Conservation (phyloP, 202 grass and related monocot species). For the Alloteropsis angusta region DNA sequence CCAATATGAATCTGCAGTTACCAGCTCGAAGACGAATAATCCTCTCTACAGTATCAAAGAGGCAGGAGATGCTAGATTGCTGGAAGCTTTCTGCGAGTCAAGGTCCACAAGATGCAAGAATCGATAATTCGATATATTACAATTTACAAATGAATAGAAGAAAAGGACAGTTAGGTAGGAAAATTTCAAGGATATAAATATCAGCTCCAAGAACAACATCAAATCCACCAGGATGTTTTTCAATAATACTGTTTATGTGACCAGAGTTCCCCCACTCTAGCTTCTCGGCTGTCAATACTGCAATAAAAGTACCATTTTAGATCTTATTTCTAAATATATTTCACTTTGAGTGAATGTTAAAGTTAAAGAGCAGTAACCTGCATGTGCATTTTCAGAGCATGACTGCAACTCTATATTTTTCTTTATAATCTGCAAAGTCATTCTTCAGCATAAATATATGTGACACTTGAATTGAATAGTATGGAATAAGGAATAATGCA, state of each 20-base stretch:
- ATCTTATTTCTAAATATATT: neutral
- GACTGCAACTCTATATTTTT: conserved; percentile 78
- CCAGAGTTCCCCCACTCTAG: conserved; percentile 85
- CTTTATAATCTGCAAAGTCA: conserved; percentile 66
- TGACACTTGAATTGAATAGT: neutral
- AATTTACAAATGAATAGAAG: conserved; percentile 6
- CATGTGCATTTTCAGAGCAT: conserved; percentile 16
- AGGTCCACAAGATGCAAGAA: conserved; percentile 29
- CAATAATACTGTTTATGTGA: conserved; percentile 53
- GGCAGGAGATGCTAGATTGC: conserved; percentile 73
- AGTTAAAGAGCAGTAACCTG: conserved; percentile 32
- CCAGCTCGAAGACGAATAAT: conserved; percentile 46
- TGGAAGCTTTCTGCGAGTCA: conserved; percentile 88
- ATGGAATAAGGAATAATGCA: neutral
- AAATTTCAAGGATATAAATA: conserved; percentile 88
- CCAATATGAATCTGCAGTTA: conserved; percentile 83
- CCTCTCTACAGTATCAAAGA: conserved; percentile 70
- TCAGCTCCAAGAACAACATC: conserved; percentile 91
- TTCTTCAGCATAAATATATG: conserved; percentile 7
- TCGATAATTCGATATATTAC: neutral
- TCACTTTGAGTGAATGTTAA: neutral
- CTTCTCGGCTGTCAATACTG: conserved; percentile 73
- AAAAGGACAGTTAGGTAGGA: neutral
- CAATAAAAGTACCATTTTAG: conserved; percentile 24
- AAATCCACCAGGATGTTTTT: conserved; percentile 70